A percentile compares a stretch with the other conserved stretches of the same genome.
These are phyloP conservation scores for Iodosphaeria phyllophila DNA, from an alignment of 2,329 filamentous ascomycete genomes.

Conservation along the genomic window DNA sequence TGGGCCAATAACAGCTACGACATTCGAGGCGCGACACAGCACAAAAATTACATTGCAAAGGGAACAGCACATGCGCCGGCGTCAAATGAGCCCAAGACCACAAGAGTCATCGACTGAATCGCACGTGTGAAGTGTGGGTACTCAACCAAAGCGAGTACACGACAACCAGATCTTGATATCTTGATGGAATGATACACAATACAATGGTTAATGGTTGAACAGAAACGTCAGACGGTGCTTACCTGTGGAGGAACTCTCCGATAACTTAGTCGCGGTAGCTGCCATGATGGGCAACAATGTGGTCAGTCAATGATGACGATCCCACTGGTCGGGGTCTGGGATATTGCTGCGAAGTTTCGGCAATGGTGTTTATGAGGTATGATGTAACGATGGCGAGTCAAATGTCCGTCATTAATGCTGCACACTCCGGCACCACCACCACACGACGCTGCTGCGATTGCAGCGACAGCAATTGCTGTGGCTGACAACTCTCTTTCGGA, in stretches of 20 bases:
- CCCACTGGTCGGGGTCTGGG: constrained; percentile 12
- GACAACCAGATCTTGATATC: background rate
- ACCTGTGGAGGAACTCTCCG: constrained; percentile 16
- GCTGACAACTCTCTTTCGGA: constrained; percentile 7
- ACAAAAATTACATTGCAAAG: background rate
- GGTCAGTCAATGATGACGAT: constrained; percentile 4
- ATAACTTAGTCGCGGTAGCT: constrained; percentile 14
- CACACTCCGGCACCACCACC: background rate
- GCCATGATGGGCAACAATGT: constrained; percentile 16
- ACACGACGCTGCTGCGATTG: background rate
- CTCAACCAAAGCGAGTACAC: background rate
- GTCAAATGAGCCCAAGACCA: background rate
- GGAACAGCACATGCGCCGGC: background rate
- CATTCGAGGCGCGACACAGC: background rate
- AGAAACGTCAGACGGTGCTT: constrained; percentile 4
- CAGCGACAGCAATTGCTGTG: constrained; percentile 1
- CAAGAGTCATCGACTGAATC: background rate
- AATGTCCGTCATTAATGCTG: background rate
- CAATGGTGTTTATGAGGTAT: constrained; percentile 12
- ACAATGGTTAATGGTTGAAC: constrained; percentile 1
- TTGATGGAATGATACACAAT: background rate
- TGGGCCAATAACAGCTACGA: constrained; percentile 1
- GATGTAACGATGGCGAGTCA: constrained; percentile 13
- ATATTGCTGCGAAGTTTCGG: constrained; percentile 8
- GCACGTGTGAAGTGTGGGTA: background rate